A percentile compares a stretch with the other conserved stretches of the same genome.
phyloP scores from a whole-genome alignment of 352 stramenopile genomes.

The Sclerospora graminicola region DNA sequence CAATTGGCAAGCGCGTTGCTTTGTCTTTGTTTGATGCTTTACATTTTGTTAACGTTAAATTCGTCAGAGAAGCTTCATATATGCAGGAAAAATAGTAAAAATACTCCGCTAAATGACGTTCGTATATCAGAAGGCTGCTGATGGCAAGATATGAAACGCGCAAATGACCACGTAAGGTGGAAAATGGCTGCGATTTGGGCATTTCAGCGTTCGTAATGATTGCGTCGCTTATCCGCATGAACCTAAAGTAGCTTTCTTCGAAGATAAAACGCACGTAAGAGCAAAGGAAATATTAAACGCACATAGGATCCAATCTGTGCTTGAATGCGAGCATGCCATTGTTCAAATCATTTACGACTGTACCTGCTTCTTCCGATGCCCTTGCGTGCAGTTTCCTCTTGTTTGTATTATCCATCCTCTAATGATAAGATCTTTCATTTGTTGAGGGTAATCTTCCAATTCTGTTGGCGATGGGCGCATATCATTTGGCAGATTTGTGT shows the following conservation, averaged over 20 bases:
- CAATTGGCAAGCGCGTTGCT: no score
- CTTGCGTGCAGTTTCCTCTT: no score
- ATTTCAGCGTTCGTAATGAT: conserved; percentile 42
- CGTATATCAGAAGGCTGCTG: conserved; percentile 29
- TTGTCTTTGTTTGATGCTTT: conserved; percentile 48
- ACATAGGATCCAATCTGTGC: no score
- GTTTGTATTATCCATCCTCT: no score
- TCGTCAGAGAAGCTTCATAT: conserved; percentile 28
- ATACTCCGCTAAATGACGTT: conserved; percentile 8
- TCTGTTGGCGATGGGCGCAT: conserved; percentile 27
- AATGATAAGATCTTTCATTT: no score
- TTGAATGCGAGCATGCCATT: conserved; percentile 58
- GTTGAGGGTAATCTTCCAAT: conserved; percentile 48
- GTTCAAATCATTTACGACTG: no score
- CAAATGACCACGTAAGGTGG: conserved; percentile 31
- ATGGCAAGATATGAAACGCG: no score
- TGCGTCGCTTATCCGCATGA: no score
- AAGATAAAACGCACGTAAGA: no score
- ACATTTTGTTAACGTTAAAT: conserved; percentile 45
- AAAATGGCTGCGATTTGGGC: conserved; percentile 40
- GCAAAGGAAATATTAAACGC: no score
- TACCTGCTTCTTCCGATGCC: no score
- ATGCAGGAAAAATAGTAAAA: conserved; percentile 19
- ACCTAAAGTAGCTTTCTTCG: no score
- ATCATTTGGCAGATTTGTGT: conserved; percentile 36